These are phyloP conservation scores for Panicum virgatum DNA, from an alignment of 202 grass and related monocot genomes.

Conservation along the genomic window DNA sequence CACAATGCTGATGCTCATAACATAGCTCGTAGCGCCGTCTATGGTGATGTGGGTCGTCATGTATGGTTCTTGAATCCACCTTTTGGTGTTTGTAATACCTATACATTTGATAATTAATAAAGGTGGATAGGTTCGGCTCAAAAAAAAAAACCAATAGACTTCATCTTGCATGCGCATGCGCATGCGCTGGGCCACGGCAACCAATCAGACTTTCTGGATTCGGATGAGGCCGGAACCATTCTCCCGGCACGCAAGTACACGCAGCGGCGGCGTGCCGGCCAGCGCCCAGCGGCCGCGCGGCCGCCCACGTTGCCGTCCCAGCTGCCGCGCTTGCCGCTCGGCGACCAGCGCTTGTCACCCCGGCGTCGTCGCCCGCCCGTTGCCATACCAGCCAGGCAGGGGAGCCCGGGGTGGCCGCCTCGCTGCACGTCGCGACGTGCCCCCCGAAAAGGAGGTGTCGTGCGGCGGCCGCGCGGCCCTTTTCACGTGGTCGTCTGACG, in stretches of 20 bases:
- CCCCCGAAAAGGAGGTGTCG: constrained; percentile 19
- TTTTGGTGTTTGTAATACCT: no score
- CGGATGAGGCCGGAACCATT: neutral
- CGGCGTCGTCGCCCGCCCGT: neutral
- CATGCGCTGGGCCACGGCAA: no score
- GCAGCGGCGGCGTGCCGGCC: neutral
- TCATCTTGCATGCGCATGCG: no score
- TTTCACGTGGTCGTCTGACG: constrained; percentile 32
- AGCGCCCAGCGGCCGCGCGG: constrained; percentile 1
- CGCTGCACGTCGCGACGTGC: neutral
- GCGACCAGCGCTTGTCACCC: neutral
- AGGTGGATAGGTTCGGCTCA: no score
- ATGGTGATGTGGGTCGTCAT: no score
- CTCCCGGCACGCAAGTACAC: constrained; percentile 6
- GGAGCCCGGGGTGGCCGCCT: neutral
- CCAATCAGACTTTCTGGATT: neutral
- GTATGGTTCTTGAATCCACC: no score
- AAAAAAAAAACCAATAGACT: no score
- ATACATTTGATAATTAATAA: no score
- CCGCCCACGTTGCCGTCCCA: neutral
- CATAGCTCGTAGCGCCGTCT: no score
- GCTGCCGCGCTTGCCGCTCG: neutral
- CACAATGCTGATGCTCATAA: no score
- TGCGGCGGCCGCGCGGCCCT: neutral
- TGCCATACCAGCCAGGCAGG: neutral